Evolutionary conservation across 2,329 filamentous ascomycete genomes (phyloP).

Genomic region (Podosphaera xanthii): DNA sequence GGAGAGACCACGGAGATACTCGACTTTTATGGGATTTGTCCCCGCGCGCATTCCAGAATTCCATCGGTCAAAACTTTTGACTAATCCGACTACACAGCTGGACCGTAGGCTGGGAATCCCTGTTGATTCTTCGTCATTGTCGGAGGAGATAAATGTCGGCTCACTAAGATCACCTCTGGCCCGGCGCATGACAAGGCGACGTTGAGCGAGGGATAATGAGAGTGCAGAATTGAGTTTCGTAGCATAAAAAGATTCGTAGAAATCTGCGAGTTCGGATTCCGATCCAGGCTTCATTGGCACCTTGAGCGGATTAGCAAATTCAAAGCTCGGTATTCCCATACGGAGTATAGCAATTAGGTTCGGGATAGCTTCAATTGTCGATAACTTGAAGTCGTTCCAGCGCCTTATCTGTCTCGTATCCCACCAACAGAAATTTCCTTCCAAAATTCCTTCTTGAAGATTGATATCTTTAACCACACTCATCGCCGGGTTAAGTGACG

Average conservation of each 20-base stretch:
- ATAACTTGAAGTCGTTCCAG: conserved; percentile 60
- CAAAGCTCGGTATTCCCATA: conserved; percentile 37
- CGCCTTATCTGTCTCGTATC: conserved; percentile 70
- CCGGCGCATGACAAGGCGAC: conserved; percentile 24
- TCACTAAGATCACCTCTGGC: conserved; percentile 15
- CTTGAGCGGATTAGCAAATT: conserved; percentile 29
- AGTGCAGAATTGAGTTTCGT: conserved; percentile 74
- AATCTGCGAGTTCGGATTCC: conserved; percentile 36
- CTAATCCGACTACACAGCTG: conserved; percentile 56
- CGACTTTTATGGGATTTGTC: conserved; percentile 58
- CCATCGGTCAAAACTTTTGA: conserved; percentile 82
- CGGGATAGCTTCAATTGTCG: conserved; percentile 48
- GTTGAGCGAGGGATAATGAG: conserved; percentile 45
- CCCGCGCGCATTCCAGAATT: conserved; percentile 85
- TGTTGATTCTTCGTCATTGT: conserved; percentile 25
- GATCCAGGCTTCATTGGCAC: conserved; percentile 49
- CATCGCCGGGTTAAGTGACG: conserved; percentile 56
- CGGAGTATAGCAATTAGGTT: conserved; percentile 51
- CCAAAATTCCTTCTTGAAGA: conserved; percentile 39
- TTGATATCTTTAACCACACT: conserved; percentile 61
- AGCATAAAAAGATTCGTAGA: conserved; percentile 59
- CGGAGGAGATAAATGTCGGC: conserved; percentile 25
- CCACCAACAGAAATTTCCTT: conserved; percentile 82
- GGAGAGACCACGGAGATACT: conserved; percentile 69
- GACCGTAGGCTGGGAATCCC: conserved; percentile 25